Conservation (phyloP, 106 monocot genomes). For the Acorus calamus region DNA sequence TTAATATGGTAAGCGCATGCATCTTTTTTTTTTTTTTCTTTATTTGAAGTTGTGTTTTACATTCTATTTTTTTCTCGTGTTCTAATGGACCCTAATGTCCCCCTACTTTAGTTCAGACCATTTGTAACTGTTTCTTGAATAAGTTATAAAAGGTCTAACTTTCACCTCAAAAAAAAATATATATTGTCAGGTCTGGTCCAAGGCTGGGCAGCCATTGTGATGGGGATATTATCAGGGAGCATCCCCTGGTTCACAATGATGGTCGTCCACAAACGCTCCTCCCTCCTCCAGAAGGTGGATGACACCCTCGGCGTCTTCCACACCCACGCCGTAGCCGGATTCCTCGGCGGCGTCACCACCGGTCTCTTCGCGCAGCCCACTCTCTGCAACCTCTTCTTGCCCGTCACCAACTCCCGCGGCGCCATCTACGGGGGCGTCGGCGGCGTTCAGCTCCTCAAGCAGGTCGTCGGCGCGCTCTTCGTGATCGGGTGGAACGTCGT, state of each 20-base stretch:
- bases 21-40: too few species aligned
- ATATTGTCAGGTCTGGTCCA: conserved; percentile 27
- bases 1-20: too few species aligned
- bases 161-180: too few species aligned
- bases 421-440: conserved; percentile 31
- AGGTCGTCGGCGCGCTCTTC: conserved; percentile 30
- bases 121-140: too few species aligned
- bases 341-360: conserved; percentile 32
- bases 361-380: conserved; percentile 31
- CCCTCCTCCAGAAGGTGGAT: conserved; percentile 30
- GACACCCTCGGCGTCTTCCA: conserved; percentile 54
- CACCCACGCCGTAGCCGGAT: conserved; percentile 43
- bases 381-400: conserved; percentile 29
- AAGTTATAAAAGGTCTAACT: too few species aligned
- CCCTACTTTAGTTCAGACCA: too few species aligned
- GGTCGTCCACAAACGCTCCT: conserved; percentile 37
- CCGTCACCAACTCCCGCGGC: conserved; percentile 42
- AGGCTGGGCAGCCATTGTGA: conserved; percentile 40
- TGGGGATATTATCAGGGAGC: conserved; percentile 42
- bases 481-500: conserved; percentile 37
- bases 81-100: too few species aligned
- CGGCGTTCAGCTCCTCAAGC: conserved; percentile 24
- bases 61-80: too few species aligned
- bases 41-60: too few species aligned
- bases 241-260: conserved; percentile 56